Conservation (phyloP, 768 basidiomycete genomes). For the Tylopilus cervinicoccineus region DNA sequence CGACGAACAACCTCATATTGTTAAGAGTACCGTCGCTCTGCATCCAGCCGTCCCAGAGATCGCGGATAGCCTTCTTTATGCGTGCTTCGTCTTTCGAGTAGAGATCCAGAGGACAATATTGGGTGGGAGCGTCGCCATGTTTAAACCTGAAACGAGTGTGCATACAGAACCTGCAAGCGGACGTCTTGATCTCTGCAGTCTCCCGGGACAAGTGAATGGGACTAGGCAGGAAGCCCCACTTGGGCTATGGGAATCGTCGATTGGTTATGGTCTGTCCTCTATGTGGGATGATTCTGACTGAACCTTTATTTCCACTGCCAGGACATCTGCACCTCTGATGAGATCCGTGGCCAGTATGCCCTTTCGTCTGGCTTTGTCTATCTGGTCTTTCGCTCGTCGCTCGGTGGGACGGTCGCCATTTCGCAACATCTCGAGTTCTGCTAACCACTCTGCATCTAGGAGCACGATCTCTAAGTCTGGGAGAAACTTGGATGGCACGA, state of each 20-base stretch:
- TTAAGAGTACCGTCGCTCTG: slow-evolving; percentile 63
- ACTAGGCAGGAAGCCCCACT: slow-evolving; percentile 92
- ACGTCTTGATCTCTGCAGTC: slow-evolving; percentile 57
- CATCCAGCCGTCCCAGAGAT: slow-evolving; percentile 73
- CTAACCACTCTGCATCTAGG: slow-evolving; percentile 55
- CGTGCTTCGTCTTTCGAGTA: slow-evolving; percentile 69
- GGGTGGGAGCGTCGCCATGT: slow-evolving; percentile 30
- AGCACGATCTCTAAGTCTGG: slow-evolving; percentile 51
- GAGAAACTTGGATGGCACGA: slow-evolving; percentile 61
- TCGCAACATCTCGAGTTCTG: slow-evolving; percentile 42
- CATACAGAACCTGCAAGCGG: slow-evolving; percentile 89
- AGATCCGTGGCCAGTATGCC: slow-evolving; percentile 81
- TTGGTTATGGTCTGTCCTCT: slow-evolving; percentile 1
- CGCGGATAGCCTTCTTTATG: slow-evolving; percentile 56
- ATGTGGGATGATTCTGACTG: slow-evolving; percentile 7
- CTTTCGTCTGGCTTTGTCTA: slow-evolving; percentile 52
- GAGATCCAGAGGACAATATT: slow-evolving; percentile 89
- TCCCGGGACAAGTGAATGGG: slow-evolving; percentile 53
- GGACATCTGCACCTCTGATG: slow-evolving; percentile 50
- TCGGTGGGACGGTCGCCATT: slow-evolving; percentile 52
- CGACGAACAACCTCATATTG: slow-evolving; percentile 77
- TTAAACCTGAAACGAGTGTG: slow-evolving; percentile 56
- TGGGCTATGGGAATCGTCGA: slow-evolving; percentile 56
- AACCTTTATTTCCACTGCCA: slow-evolving; percentile 93
- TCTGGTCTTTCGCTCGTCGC: slow-evolving; percentile 51